Base-by-base conservation (phyloP, 805 yeast species). In the Ascoidea tarda region DNA sequence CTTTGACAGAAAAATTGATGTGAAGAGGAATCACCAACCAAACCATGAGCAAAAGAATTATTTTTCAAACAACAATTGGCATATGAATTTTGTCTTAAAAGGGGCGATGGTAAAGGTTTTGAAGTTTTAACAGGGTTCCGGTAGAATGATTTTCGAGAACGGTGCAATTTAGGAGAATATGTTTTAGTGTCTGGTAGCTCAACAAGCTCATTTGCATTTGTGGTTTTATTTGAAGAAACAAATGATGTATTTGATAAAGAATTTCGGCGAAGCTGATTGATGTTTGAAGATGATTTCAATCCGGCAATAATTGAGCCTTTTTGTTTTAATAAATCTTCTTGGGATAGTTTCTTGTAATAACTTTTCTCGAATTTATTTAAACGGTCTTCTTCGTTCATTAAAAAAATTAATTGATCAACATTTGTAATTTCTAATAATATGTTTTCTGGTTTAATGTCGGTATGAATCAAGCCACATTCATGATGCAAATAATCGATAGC, bases 371-470 rank as follows among this genome's bases (percentile, higher is more conserved):
- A 38, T 38, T 38, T 38, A 38, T 38, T 38, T 6, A 50, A 6
- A 32, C 38, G 45, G 21, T 55, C 58, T 47, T 55, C 56, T 44
- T 53, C 38, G 33, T 53, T 49, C 21, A 56, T 53, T 31, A 56
- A 46, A 10, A 54, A 71, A 32, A 87, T 86, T 53, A 87, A 81
- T 52, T 76, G 81, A 59, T 85, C 95, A 16, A 87, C 91, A 60
- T 87, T 93, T 16, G 87, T 89, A 54, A 87, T 84, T 62, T 83
- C 89, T 61, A 86, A 82, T 50, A 86, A 67, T 2, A 86, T 85
- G 64, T 84, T 84, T 60, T 82, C 89, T 0, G 88, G 88, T 62
- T 82, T 82, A 53, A 82, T 64, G 60, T 82, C 89, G 5, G 89
- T 82, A 64, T 82, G 89, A 52, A 84, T 78, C 16, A 84, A 80